These are phyloP conservation scores for Eutrema japonicum DNA, from an alignment of 345 rosid species.

Conservation along the genomic window DNA sequence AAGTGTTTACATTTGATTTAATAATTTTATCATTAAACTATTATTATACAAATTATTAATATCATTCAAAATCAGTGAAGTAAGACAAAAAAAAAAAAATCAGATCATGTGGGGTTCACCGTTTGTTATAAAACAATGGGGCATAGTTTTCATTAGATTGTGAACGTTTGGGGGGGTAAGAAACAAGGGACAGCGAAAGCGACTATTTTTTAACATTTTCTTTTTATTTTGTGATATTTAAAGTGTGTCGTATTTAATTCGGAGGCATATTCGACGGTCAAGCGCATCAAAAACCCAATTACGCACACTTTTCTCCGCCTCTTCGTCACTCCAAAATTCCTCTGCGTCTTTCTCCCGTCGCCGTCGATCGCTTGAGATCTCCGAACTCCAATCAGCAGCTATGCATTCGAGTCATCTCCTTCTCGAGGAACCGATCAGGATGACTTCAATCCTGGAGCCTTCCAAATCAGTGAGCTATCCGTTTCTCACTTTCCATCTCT, in stretches of 20 bases:
- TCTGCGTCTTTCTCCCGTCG: conserved; percentile 9
- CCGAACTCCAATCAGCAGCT: conserved; percentile 25
- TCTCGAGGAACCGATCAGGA: conserved; percentile 96
- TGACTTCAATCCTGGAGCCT: conserved; percentile 94
- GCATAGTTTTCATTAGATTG: not conserved
- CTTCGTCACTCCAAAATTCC: conserved; percentile 21
- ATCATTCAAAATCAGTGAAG: not conserved
- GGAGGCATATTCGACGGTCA: conserved; percentile 39
- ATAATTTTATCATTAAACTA: not conserved
- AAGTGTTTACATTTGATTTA: not conserved
- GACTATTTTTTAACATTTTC: not conserved
- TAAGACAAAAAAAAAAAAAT: not conserved
- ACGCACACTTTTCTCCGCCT: conserved; percentile 27
- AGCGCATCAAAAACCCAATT: conserved; percentile 31
- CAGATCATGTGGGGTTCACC: not conserved
- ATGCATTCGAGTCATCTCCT: conserved; percentile 96
- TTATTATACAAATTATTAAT: not conserved
- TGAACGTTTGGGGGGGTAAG: not conserved
- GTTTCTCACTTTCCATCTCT: not conserved
- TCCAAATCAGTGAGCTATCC: conserved; percentile 69
- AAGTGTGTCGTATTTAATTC: conserved; percentile 11
- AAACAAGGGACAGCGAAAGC: not conserved
- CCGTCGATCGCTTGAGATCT: conserved; percentile 28
- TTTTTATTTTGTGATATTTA: conserved; percentile 5
- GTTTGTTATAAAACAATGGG: not conserved